Base-by-base conservation (phyloP, 371 early-diverging fungal genomes). In the Syncephalastrum racemosum region DNA sequence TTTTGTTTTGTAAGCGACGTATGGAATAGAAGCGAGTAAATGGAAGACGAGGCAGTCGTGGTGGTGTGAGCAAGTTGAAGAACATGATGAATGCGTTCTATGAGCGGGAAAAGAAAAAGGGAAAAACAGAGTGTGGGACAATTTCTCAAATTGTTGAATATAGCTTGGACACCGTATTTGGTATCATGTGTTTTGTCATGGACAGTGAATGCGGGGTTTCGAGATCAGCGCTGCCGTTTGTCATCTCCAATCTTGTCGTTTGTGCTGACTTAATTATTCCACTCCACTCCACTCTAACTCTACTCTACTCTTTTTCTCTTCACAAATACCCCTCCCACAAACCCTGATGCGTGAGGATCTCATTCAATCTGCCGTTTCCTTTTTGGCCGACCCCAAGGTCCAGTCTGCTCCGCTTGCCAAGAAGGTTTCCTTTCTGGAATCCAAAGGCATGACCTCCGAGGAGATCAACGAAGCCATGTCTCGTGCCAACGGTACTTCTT, bases 401-500 rank as follows among this genome's bases (percentile, higher is more conserved):
- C 90, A 90, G 70, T 73, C 86, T 4, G 87, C 93, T 12, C 82
- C 97, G 4, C 73, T 97, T 36, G 90, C 92, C 25, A 96, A 96
- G 63, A 89, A 91, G 59, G 81, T 96, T 12, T 87, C 96, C 36
- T 99, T 99, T 68, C 82, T 99, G 42, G 95, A 97, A 68, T 86
- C 90, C 36, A 99, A 99, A 78, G 98, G 98, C 2, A 77, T 99
- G 67, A 92, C 93, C 16, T 72, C 85, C 7, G 90, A 84, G 16
- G 99, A 99, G 72, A 96, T 99, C 57, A 90, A 97, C 59, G 90
- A 85, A 48, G 99, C 99, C 15, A 73, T 98, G 72, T 68, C 79
- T 19, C 79, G 88, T 46, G 83, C 81, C 13, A 81, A 74, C 54
- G 81, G 80, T 20, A 72, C 77, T 27, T 44, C 58, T 22, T 15